These are phyloP conservation scores for Nicotiana noctiflora DNA, from an alignment of 257 asterid genomes.

Conservation along the genomic window DNA sequence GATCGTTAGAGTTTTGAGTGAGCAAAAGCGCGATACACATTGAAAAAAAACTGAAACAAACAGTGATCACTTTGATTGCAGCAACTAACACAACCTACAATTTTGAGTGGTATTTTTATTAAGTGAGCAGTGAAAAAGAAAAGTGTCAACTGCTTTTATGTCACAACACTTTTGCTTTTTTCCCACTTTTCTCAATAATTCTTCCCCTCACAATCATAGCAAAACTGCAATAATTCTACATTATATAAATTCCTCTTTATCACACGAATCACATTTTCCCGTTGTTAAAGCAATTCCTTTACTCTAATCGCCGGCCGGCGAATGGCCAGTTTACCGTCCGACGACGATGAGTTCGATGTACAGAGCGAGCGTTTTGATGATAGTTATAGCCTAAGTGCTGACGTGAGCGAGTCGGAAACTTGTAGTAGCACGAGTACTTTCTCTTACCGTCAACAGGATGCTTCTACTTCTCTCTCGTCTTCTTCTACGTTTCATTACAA, in stretches of 20 bases:
- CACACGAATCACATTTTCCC: background rate
- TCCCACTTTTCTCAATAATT: background rate
- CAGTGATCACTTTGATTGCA: background rate
- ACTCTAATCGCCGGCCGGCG: background rate
- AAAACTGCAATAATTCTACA: background rate
- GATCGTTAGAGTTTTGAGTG: background rate
- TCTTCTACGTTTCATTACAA: constrained; percentile 25
- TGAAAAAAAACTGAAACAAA: background rate
- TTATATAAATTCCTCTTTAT: background rate
- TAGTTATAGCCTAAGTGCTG: constrained; percentile 79
- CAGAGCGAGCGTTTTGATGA: constrained; percentile 40
- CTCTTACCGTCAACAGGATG: constrained; percentile 21
- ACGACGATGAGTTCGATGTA: constrained; percentile 44
- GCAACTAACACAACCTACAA: background rate
- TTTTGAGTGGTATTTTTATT: background rate
- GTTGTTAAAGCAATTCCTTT: background rate
- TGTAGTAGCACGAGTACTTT: constrained; percentile 58
- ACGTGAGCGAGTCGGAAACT: constrained; percentile 88
- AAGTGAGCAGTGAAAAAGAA: background rate
- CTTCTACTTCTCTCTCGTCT: constrained; percentile 18
- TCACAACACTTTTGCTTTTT: background rate
- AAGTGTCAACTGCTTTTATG: constrained; percentile 6
- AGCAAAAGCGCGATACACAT: background rate
- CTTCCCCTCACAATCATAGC: constrained; percentile 3
- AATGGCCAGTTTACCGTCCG: constrained; percentile 44